Evolutionary conservation across 2,329 filamentous ascomycete species (phyloP).

Genomic region (Botrytis paeoniae): DNA sequence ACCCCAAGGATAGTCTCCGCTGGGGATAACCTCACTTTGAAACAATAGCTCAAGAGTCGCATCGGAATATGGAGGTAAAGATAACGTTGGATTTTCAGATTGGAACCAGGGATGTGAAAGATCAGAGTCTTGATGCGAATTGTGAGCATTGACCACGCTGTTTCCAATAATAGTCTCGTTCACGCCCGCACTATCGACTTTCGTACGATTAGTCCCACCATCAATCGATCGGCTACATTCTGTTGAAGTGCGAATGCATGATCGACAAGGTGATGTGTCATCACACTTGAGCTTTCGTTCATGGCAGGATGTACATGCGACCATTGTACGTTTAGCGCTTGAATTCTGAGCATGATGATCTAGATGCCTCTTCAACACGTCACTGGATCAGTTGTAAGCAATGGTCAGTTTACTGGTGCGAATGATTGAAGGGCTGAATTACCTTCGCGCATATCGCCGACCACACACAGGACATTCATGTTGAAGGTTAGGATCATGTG

Average conservation of each 20-base stretch:
- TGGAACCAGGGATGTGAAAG: conserved; percentile 9
- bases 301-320: conserved; percentile 46
- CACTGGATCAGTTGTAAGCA: conserved; percentile 11
- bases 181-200: neutral
- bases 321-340: conserved; percentile 37
- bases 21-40: neutral
- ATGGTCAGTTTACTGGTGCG: neutral
- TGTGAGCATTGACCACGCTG: neutral
- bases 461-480: conserved; percentile 28
- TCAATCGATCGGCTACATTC: conserved; percentile 35
- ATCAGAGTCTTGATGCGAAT: neutral
- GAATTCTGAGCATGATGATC: conserved; percentile 29
- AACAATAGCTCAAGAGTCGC: neutral
- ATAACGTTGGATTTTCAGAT: neutral
- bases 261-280: conserved; percentile 41
- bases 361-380: conserved; percentile 33
- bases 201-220: neutral
- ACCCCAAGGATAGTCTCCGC: neutral
- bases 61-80: conserved; percentile 1
- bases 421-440: neutral
- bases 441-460: conserved; percentile 31
- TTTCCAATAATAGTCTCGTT: neutral
- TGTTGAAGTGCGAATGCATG: conserved; percentile 42
- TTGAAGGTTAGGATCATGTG: conserved; percentile 25
- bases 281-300: conserved; percentile 47